These are phyloP conservation scores for Alternaria arbusti DNA, from an alignment of 2,329 filamentous ascomycete genomes.

Conservation along the genomic window DNA sequence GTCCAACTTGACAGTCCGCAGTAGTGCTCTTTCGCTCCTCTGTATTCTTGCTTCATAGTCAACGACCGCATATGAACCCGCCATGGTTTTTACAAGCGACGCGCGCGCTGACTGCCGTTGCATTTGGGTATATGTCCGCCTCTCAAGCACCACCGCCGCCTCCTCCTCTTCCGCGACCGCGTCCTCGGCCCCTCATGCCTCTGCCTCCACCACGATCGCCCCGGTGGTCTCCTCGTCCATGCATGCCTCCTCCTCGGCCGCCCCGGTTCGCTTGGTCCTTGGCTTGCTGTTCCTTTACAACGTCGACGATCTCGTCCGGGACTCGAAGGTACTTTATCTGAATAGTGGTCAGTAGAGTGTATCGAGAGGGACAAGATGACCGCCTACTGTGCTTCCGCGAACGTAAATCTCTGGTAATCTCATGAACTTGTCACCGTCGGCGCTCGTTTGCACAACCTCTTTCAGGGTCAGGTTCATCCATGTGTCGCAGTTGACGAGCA, in stretches of 20 bases:
- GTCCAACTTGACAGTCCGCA: neutral
- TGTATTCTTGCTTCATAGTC: neutral
- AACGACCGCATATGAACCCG: neutral
- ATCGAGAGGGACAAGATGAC: neutral
- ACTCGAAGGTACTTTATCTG: constrained; percentile 98
- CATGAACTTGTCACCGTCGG: constrained; percentile 93
- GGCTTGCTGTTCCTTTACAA: constrained; percentile 91
- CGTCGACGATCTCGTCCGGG: constrained; percentile 93
- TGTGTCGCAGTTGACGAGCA: constrained; percentile 95
- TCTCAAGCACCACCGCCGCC: constrained; percentile 48
- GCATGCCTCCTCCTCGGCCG: constrained; percentile 70
- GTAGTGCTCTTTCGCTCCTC: neutral
- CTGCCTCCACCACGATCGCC: constrained; percentile 57
- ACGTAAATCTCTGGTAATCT: constrained; percentile 93
- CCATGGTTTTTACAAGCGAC: constrained; percentile 1
- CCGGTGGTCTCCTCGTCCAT: constrained; percentile 61
- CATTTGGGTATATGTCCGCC: neutral
- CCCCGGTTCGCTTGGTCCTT: constrained; percentile 66
- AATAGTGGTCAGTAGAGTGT: neutral
- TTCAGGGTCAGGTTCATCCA: constrained; percentile 99
- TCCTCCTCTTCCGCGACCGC: constrained; percentile 61
- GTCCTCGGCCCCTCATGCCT: constrained; percentile 61
- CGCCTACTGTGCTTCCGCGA: constrained; percentile 90
- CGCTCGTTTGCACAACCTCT: constrained; percentile 95
- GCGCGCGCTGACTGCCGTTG: neutral